Evolutionary conservation across 2,329 filamentous ascomycete genomes (phyloP).

Genomic region (Penicillium sp.): DNA sequence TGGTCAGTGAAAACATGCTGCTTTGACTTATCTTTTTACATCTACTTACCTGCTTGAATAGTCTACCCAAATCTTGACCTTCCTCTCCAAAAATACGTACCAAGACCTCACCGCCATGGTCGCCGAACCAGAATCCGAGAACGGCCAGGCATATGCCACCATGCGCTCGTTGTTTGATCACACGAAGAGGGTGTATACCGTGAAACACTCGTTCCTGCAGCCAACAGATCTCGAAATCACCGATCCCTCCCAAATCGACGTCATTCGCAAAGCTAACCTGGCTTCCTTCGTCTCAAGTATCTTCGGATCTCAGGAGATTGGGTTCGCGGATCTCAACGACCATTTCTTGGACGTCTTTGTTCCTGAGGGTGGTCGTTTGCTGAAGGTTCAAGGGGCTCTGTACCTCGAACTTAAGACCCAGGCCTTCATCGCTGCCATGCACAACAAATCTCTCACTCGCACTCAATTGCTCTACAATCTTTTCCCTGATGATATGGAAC

Average conservation of each 20-base stretch:
- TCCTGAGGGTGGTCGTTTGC: conserved; percentile 57
- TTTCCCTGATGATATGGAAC: conserved; percentile 60
- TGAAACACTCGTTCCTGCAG: conserved; percentile 58
- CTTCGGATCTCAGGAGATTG: conserved; percentile 65
- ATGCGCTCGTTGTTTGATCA: conserved; percentile 65
- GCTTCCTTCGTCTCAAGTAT: conserved; percentile 66
- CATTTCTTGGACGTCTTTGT: conserved; percentile 66
- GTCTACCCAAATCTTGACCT: conserved; percentile 61
- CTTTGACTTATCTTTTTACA: not conserved
- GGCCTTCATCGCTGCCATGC: conserved; percentile 63
- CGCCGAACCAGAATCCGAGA: conserved; percentile 55
- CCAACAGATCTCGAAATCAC: conserved; percentile 54
- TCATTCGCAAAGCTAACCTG: conserved; percentile 64
- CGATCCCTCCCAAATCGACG: conserved; percentile 56
- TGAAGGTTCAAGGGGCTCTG: conserved; percentile 62
- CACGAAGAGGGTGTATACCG: conserved; percentile 62
- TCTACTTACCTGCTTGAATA: conserved; percentile 28
- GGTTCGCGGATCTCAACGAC: conserved; percentile 64
- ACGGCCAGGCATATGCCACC: conserved; percentile 62
- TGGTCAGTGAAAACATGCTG: conserved; percentile 45
- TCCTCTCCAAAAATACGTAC: conserved; percentile 58
- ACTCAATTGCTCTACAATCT: conserved; percentile 61
- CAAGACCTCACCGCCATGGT: conserved; percentile 60
- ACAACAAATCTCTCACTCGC: conserved; percentile 56
- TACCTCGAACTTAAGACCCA: conserved; percentile 68